Base-by-base conservation (phyloP, 768 basidiomycete species). In the Cubamyces sp. region DNA sequence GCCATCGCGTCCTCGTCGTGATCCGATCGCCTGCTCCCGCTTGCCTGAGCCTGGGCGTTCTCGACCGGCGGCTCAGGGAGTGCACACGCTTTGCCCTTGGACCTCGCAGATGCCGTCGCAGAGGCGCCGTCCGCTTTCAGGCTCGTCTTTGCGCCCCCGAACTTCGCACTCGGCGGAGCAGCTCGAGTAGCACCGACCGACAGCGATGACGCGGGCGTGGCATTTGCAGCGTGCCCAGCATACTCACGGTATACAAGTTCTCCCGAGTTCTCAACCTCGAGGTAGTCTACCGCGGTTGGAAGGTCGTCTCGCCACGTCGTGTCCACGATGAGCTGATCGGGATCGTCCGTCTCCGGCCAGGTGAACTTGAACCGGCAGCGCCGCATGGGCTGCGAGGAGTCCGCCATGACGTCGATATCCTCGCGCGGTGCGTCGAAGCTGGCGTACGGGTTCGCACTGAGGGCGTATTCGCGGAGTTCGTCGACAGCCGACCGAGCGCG, bases 271-370 rank as follows among this genome's bases (percentile, higher is more conserved):
- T 56, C 60, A 21, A 61, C 41, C 42, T 41, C 42, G 8, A 26
- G 21, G 14, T 61, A 61, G 12, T 56, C 58, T 3, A 56, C 58
- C 3, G 5, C 23, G 3, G 59, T 57, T 23, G 34, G 51, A n/a
- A 61, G 47, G 39, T 56, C 55, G 37, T 55, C 60, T 7, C 59
- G 49, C 30, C 46, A 34, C 18, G 16, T 39, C n/a, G 54, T 59
- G 19, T 63, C 61, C 7, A 59, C 54, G 41, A 67, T 26, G n/a
- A 68, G 42, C 42, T 51, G 26, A 45, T 59, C 68, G 3, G 69
- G 66, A 42, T 70, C 67, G 51, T 70, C 69, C 18, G 71, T 66
- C 40, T 73, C 64, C 1, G 69, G 63, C 52, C 68, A 70, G 1
- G 67, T 68, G 63, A 71, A 71, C 1, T 71, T 8, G 64, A 72